Evolutionary conservation across 495 filamentous ascomycete species (phyloP), one percentile per base, ranked within the genome.

Genomic region (Emericellopsis terricola): DNA sequence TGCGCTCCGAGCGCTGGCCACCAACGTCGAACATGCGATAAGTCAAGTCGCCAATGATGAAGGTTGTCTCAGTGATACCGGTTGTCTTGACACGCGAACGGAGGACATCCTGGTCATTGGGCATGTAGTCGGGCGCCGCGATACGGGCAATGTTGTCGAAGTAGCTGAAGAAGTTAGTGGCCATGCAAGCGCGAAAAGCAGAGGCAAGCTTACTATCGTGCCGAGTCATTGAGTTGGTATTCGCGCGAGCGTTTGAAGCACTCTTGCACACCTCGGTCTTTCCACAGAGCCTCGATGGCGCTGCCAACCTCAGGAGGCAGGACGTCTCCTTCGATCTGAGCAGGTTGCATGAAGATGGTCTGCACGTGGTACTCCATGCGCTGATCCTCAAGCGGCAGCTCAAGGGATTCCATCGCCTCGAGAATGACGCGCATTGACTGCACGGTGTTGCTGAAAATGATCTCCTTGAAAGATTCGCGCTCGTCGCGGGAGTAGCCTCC

Each of bases 1-100:
- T 99, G 43, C 89, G 80, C 59, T 99, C 89, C 1, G 91, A 96
- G 46, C 89, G 78, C 60, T 96, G 89, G 48, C 89, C 89, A 67
- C 89, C 89, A 20, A 99, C 89, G 54, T 99, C 89, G 62, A 96
- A 96, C 89, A 99, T 99, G 37, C 91, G 76, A 62, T 94, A 99
- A 19, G 85, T 96, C 49, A 99, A 62, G 47, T 94, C 84, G 40
- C 89, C 91, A 43, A 96, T 91, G 51, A 92, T 87, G 60, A 99
- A 99, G 29, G 85, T 89, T 14, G 89, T 96, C 61, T 99, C 89
- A 13, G 84, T 99, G 49, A 99, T 96, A 73, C 89, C 91, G 32
- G 89, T 99, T 16, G 89, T 99, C 73, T 93, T 93, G 57, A 99
- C 78, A 76, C 89, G 84, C 38, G 89, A 93, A 42, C 87, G 76